Evolutionary conservation across 768 basidiomycete genomes (phyloP).

Genomic region (Mycena kentingensis): DNA sequence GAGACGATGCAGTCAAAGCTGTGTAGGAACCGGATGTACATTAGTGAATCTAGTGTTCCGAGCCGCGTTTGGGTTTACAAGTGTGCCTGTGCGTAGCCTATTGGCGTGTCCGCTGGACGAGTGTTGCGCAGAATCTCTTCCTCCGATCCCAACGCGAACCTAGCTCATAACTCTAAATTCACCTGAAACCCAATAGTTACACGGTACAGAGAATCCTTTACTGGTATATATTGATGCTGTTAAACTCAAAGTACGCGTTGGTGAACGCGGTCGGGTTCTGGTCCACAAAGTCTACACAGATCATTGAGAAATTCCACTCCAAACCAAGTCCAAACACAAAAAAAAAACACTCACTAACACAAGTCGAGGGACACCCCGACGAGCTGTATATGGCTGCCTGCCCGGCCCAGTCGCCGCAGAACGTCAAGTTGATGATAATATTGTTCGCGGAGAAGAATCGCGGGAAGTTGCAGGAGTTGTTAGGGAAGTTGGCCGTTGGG

Average conservation of each 20-base stretch:
- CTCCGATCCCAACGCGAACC: too few species aligned
- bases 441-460: constrained; percentile 57
- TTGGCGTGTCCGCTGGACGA: too few species aligned
- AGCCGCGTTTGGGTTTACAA: too few species aligned
- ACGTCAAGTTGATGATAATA: constrained; percentile 69
- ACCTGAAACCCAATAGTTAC: too few species aligned
- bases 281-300: constrained; percentile 58
- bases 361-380: constrained; percentile 57
- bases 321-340: neutral
- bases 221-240: constrained; percentile 18
- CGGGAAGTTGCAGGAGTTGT: constrained; percentile 56
- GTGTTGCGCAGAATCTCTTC: too few species aligned
- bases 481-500: constrained; percentile 64
- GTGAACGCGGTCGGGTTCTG: constrained; percentile 66
- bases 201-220: too few species aligned
- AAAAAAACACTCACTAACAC: constrained; percentile 44
- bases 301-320: neutral
- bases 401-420: constrained; percentile 69
- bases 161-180: too few species aligned
- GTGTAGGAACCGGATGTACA: too few species aligned
- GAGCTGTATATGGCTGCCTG: constrained; percentile 35
- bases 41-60: too few species aligned
- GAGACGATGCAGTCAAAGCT: too few species aligned
- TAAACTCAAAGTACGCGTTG: constrained; percentile 74
- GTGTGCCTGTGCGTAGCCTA: too few species aligned